Conservation (phyloP, 306 rosid species). For the Sechiopsis laciniata region DNA sequence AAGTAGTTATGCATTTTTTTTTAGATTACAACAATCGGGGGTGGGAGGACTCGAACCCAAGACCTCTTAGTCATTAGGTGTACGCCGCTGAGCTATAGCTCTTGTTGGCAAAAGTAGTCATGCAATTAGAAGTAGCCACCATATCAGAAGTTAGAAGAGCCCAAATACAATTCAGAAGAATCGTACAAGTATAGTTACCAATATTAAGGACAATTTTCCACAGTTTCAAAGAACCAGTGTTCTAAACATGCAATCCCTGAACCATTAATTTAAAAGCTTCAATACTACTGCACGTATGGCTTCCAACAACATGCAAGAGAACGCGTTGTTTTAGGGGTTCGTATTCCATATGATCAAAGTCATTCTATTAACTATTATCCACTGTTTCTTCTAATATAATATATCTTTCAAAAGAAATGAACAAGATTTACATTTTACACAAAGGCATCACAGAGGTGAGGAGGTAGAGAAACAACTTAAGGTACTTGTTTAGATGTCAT, state of each 20-base stretch:
- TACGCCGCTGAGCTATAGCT: too few species aligned
- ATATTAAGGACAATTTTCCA: not conserved
- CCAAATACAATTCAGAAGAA: slow-evolving; percentile 7
- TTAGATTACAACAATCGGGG: too few species aligned
- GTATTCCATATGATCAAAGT: not conserved
- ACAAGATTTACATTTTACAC: not conserved
- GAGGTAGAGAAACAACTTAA: slow-evolving; percentile 4
- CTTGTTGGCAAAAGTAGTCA: not conserved
- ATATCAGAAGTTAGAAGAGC: not conserved
- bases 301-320: not conserved
- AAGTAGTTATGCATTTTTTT: not conserved
- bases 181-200: not conserved
- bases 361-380: not conserved
- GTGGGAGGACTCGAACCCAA: too few species aligned
- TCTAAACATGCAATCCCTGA: not conserved
- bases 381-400: not conserved
- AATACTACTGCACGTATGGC: not conserved
- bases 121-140: not conserved
- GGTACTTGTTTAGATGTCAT: not conserved
- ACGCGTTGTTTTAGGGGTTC: not conserved
- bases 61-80: too few species aligned
- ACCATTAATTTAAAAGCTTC: slow-evolving; percentile 1
- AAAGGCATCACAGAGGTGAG: not conserved
- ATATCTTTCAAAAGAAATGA: not conserved
- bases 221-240: not conserved